Conservation (phyloP, 108 stramenopile genomes). For the Hondaea fermentalgiana region DNA sequence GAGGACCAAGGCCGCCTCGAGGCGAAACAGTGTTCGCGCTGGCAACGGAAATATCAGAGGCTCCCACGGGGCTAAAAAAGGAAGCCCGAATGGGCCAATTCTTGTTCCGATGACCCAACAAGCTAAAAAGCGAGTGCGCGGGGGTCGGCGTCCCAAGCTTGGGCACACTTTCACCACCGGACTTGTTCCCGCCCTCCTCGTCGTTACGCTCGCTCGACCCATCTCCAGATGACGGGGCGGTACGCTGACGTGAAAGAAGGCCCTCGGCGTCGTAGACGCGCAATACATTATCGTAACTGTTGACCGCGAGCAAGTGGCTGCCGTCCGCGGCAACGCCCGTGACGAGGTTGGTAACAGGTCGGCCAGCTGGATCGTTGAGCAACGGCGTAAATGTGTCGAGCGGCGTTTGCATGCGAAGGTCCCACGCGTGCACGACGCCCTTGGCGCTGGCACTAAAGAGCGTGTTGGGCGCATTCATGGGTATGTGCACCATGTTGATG, state of each 20-base stretch:
- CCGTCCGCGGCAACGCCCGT: not conserved
- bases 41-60: not conserved
- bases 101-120: not conserved
- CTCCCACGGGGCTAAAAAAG: not conserved
- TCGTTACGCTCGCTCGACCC: too few relatives aligned
- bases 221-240: too few relatives aligned
- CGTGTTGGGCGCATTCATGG: not conserved
- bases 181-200: not conserved
- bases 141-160: not conserved
- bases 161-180: not conserved
- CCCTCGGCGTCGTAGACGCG: not conserved
- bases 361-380: not conserved
- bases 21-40: not conserved
- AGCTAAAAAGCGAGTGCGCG: not conserved
- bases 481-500: not conserved
- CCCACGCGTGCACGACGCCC: not conserved
- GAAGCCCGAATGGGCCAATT: constrained; percentile 1
- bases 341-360: not conserved
- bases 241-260: not conserved
- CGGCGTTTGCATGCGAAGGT: not conserved
- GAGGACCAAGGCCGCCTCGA: not conserved
- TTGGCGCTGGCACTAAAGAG: not conserved
- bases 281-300: not conserved
- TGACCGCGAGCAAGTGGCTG: not conserved
- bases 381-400: not conserved